phyloP scores from a whole-genome alignment of 2,329 filamentous ascomycete genomes.

The Colletotrichum sidae region DNA sequence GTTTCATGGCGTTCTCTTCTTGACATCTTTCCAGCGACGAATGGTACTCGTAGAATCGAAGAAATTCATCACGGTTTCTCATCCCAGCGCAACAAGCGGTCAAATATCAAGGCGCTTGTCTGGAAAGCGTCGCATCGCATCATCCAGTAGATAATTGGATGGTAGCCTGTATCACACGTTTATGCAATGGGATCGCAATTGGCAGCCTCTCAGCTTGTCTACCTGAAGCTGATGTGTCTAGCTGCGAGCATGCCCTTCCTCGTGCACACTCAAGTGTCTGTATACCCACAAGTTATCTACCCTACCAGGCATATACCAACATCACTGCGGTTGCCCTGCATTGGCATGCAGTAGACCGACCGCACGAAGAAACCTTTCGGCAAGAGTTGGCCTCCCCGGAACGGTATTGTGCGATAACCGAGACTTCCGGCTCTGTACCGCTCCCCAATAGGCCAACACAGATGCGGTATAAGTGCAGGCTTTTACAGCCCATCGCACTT shows the following conservation, averaged over 20 bases:
- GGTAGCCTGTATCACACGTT: too few species aligned
- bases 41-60: too few species aligned
- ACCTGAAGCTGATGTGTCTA: not conserved
- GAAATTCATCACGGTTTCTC: too few species aligned
- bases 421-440: conserved; percentile 26
- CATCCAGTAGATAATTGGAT: too few species aligned
- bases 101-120: too few species aligned
- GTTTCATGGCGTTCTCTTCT: too few species aligned
- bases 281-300: conserved; percentile 25
- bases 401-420: conserved; percentile 10
- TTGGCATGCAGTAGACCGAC: not conserved
- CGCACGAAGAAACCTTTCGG: conserved; percentile 1
- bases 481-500: not conserved
- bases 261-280: not conserved
- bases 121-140: too few species aligned
- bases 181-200: too few species aligned
- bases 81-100: too few species aligned
- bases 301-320: conserved; percentile 21
- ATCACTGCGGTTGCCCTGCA: not conserved
- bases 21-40: too few species aligned
- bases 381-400: conserved; percentile 15
- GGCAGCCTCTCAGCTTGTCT: too few species aligned
- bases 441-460: conserved; percentile 5
- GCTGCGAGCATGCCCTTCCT: conserved; percentile 4
- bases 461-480: conserved; percentile 21